Evolutionary conservation across 371 early-diverging fungal genomes (phyloP).

Genomic region (Mucor plumbeus): DNA sequence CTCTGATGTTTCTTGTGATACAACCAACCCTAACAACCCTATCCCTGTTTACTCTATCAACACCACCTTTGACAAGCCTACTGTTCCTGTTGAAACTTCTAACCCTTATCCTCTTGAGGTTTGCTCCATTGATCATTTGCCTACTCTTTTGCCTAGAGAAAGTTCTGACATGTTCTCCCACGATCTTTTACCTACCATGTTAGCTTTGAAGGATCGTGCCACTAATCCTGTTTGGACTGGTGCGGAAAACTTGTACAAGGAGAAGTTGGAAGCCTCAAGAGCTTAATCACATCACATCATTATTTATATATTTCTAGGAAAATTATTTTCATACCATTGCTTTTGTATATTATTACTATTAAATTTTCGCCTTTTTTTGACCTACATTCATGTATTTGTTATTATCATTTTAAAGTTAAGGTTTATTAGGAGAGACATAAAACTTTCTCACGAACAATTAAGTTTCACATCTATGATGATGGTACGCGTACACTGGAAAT

Average conservation of each 20-base stretch:
- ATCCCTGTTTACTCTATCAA: constrained; percentile 90
- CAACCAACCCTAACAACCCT: constrained; percentile 97
- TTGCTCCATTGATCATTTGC: constrained; percentile 96
- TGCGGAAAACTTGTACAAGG: constrained; percentile 83
- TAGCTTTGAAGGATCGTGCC: constrained; percentile 65
- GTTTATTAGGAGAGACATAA: too few relatives aligned
- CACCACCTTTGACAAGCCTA: constrained; percentile 94
- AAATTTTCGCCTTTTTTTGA: too few relatives aligned
- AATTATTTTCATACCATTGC: background rate
- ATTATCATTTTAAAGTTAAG: too few relatives aligned
- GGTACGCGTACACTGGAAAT: too few relatives aligned
- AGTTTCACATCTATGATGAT: too few relatives aligned
- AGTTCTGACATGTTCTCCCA: constrained; percentile 84
- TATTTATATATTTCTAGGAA: background rate
- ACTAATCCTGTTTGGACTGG: constrained; percentile 83
- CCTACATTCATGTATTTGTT: too few relatives aligned
- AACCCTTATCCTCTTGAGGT: constrained; percentile 81
- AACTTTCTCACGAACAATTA: too few relatives aligned
- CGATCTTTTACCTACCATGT: constrained; percentile 87
- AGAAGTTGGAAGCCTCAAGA: constrained; percentile 68
- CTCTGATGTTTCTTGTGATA: constrained; percentile 96
- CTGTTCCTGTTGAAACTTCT: constrained; percentile 66
- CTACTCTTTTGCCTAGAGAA: constrained; percentile 93
- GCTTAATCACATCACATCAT: constrained; percentile 4
- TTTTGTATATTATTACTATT: background rate